phyloP scores from a whole-genome alignment of 2,329 filamentous ascomycete species.

The Xylaria sp. region DNA sequence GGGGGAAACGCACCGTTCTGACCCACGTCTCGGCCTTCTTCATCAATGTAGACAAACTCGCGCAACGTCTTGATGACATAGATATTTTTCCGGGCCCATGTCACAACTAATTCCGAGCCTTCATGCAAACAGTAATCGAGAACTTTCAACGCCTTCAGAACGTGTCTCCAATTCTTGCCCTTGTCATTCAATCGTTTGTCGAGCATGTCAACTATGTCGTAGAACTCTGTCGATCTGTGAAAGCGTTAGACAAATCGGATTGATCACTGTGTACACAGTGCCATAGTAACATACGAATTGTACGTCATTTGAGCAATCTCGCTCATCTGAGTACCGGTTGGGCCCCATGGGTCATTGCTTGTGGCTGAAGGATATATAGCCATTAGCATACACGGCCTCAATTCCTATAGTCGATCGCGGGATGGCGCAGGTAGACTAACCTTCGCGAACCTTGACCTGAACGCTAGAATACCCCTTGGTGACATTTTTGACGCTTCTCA shows the following conservation, averaged over 20 bases:
- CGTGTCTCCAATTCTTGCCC: slow-evolving; percentile 99
- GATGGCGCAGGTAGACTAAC: slow-evolving; percentile 58
- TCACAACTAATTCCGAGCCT: slow-evolving; percentile 94
- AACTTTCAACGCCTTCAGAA: slow-evolving; percentile 96
- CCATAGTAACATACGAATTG: slow-evolving; percentile 79
- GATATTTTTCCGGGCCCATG: slow-evolving; percentile 97
- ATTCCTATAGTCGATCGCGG: slow-evolving; percentile 35
- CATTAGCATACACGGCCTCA: slow-evolving; percentile 45
- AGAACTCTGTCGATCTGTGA: slow-evolving; percentile 90
- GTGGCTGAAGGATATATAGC: slow-evolving; percentile 72
- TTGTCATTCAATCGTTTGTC: slow-evolving; percentile 99
- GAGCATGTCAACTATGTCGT: slow-evolving; percentile 99
- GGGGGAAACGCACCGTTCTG: slow-evolving; percentile 80
- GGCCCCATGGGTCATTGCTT: slow-evolving; percentile 98
- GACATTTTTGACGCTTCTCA: slow-evolving; percentile 98
- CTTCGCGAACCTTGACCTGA: slow-evolving; percentile 98
- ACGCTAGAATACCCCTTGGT: slow-evolving; percentile 97
- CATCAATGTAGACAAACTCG: slow-evolving; percentile 96
- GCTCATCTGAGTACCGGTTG: slow-evolving; percentile 97
- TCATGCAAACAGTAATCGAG: slow-evolving; percentile 98
- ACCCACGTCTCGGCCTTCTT: slow-evolving; percentile 93
- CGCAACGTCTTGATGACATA: slow-evolving; percentile 99
- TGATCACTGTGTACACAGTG: slow-evolving; percentile 15
- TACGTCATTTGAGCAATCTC: slow-evolving; percentile 98
- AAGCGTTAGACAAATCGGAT: slow-evolving; percentile 37